A percentile compares a stretch with the other conserved stretches of the same genome.
Evolutionary conservation across 2,329 filamentous ascomycete species (phyloP).

Genomic region (Hypomyces perniciosus): DNA sequence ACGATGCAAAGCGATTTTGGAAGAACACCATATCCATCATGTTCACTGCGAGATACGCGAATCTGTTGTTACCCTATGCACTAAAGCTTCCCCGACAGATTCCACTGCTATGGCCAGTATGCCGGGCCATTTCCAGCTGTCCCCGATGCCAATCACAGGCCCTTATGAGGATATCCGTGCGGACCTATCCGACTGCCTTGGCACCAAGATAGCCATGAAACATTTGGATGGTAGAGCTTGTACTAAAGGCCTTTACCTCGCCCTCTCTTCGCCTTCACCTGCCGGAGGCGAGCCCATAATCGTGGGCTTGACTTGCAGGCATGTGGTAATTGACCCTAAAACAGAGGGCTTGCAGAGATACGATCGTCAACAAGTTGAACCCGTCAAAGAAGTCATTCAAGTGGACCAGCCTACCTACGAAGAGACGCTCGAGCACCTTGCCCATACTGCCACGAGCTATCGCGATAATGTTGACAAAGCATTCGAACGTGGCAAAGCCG

Average conservation of each 20-base stretch:
- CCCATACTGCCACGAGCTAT: background rate
- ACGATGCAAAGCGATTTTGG: background rate
- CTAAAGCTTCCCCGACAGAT: background rate
- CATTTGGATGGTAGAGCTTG: background rate
- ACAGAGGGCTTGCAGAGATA: background rate
- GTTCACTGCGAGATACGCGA: constrained; percentile 6
- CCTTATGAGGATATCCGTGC: background rate
- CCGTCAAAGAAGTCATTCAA: constrained; percentile 2
- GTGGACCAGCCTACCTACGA: constrained; percentile 1
- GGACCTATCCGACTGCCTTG: background rate
- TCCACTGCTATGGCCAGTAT: background rate
- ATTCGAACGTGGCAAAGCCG: background rate
- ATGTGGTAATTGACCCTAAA: background rate
- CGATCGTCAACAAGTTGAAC: background rate
- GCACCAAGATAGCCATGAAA: constrained; percentile 2
- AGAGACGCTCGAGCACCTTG: background rate
- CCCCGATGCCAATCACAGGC: background rate
- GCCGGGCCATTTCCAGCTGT: background rate
- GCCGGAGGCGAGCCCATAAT: background rate
- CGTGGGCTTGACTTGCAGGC: constrained; percentile 3
- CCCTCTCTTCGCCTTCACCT: background rate
- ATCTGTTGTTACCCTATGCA: background rate
- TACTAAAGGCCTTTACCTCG: constrained; percentile 5
- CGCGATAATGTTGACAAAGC: background rate
- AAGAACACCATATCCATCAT: background rate